Evolutionary conservation across 129 eudicot genomes (phyloP), one percentile per base, ranked within the genome.

Genomic region (sunflower (Helianthus annuus)): DNA sequence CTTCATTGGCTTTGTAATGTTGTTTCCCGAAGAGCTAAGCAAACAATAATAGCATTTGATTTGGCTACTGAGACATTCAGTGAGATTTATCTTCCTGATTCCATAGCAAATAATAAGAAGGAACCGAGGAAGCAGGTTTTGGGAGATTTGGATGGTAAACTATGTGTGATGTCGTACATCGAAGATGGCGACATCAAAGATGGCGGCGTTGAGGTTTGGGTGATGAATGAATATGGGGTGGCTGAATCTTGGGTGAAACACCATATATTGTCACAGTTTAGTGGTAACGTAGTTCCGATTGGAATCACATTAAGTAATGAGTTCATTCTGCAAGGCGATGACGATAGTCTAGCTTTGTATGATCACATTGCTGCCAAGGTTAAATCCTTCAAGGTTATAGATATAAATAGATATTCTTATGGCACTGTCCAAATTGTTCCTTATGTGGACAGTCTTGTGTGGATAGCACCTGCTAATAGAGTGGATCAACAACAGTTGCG

Each of bases 261-360:
- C 14, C 53, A 17, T 19, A 3, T 32, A 32, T 32, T 65, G 42
- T 42, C 70, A 27, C 3, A 19, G 36, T 65, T 42, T 42, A 42
- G 46, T 6, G 27, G 51, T 63, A 3, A 10, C 3, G 4, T 39
- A 7, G 13, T 4, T 12, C 70, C 36, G 8, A 10, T 44, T 45
- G 70, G 70, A 66, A 44, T 44, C 38, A 66, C 70, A 11, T 44
- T 24, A 11, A 66, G 8, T 6, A 66, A 44, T 27, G 52, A 66
- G 14, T 66, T 66, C 22, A 19, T 45, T 3, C 46, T 45, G 22
- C 38, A 9, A 42, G 14, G n/a, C 19, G 0, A 0, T 44, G 10
- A 66, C 1, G 4, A 13, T 6, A 7, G 46, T 66, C 8, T 66
- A 17, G 19, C 5, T 66, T 44, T 66, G 17, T 22, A 66, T 24